Base-by-base conservation (phyloP, 768 basidiomycete species). In the Suillus bovinus region DNA sequence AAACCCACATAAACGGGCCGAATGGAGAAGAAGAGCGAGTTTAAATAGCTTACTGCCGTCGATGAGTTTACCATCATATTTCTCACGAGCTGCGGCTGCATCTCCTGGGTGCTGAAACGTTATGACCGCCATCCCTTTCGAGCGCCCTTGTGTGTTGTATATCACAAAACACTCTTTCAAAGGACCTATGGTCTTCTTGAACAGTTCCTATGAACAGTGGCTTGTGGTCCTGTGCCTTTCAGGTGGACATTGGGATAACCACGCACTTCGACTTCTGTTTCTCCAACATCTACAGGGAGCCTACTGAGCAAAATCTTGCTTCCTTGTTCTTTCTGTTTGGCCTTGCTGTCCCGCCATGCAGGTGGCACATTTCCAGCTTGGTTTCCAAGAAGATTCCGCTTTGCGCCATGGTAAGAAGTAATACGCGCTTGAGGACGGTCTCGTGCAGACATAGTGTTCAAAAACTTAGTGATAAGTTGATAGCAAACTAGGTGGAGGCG, bases 91-190 rank as follows among this genome's bases (percentile, higher is more conserved):
- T 44, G 84, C 64, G 2, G 71, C 76, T 9, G 91, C 91, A 73
- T 91, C 88, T 1, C 80, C 85, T 9, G 82, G 64, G 36, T 86
- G 82, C 66, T 86, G 81, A 68, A 93, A 93, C 0, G 78, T 68
- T 3, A 92, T 87, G 16, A 93, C 73, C 2, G 91, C 90, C 90
- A 92, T 91, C 22, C 91, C 91, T 69, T 90, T 91, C 50, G 90
- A 89, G 59, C 79, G 81, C 0, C 86, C 90, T 67, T 90, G 86
- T 3, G 84, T 85, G 72, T 92, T 93, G 77, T 89, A 88, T 20
- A 91, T 81, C 67, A 92, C 68, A 64, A 92, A 89, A 31, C 78
- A 80, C 44, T 91, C 89, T 70, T 81, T 86, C 63, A 91, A 71
- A 0, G 90, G 88, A 4, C 91, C 91, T 27, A 93, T 81, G 0